Evolutionary conservation across 1,284 basidiomycete species (phyloP).

Genomic region (Marasmius oreades): DNA sequence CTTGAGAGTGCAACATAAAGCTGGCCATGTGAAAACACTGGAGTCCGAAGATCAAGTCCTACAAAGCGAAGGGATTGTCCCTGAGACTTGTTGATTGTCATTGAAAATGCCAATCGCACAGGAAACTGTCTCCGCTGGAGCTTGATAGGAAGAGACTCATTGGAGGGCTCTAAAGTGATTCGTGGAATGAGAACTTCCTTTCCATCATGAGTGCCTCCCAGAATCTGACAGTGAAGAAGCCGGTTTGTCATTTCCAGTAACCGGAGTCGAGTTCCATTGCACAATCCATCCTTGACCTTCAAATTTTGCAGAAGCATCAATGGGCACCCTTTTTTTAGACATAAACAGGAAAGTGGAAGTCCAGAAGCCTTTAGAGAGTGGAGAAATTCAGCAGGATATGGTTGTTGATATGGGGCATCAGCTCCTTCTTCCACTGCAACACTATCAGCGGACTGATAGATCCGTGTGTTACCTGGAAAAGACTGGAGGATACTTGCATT

Average conservation of each 20-base stretch:
- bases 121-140: slow-evolving; percentile 28
- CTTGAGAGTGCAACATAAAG: slow-evolving; percentile 30
- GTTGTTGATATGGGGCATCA: no score
- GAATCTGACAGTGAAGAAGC: neutral
- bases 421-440: no score
- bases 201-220: neutral
- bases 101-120: slow-evolving; percentile 30
- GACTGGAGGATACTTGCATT: no score
- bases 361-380: neutral
- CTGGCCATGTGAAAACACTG: slow-evolving; percentile 33
- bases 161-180: neutral
- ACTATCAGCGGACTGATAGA: no score
- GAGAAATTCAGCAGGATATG: no score
- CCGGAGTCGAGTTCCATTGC: neutral
- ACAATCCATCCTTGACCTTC: neutral
- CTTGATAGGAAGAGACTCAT: slow-evolving; percentile 8
- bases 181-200: neutral
- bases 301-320: neutral
- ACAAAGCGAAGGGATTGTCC: slow-evolving; percentile 30
- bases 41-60: slow-evolving; percentile 24
- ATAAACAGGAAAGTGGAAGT: neutral
- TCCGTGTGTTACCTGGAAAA: no score
- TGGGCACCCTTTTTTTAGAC: neutral
- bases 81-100: slow-evolving; percentile 36
- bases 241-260: neutral